Percentiles rank a stretch among this genome's conserved stretches.
Evolutionary conservation across 2,329 filamentous ascomycete genomes (phyloP).

Genomic region (Immersiporthe knoxdaviesiana): DNA sequence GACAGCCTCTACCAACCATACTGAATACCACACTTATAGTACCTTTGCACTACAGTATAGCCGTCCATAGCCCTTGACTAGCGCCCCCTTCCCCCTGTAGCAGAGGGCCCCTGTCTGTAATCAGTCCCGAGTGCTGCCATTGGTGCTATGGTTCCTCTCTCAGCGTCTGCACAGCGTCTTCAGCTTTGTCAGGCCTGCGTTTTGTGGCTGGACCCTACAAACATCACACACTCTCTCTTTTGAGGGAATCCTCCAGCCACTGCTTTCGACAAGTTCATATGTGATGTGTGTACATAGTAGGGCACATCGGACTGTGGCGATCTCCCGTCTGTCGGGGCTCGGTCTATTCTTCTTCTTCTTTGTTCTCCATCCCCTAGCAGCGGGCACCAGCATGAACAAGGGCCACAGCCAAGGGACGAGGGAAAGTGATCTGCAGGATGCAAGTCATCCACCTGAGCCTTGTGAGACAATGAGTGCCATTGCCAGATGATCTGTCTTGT

Average conservation of each 20-base stretch:
- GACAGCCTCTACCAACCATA: not conserved
- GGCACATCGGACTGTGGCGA: not conserved
- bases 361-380: not conserved
- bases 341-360: no score
- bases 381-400: constrained; percentile 3
- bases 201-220: not conserved
- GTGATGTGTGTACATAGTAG: not conserved
- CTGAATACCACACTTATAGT: not conserved
- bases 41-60: not conserved
- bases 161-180: constrained; percentile 5
- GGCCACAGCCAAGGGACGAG: not conserved
- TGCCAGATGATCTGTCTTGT: not conserved
- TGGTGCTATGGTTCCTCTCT: not conserved
- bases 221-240: not conserved
- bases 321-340: constrained; percentile 2
- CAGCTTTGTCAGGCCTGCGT: not conserved
- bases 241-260: no score
- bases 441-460: constrained; percentile 8
- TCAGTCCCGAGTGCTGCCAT: constrained; percentile 5
- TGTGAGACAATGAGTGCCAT: not conserved
- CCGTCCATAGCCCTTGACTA: constrained; percentile 14
- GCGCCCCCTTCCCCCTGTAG: constrained; percentile 12
- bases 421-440: constrained; percentile 10
- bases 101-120: constrained; percentile 18
- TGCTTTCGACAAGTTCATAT: not conserved